Conservation (phyloP, 1,139 yeast species). For the Pichia sorboxylosa region DNA sequence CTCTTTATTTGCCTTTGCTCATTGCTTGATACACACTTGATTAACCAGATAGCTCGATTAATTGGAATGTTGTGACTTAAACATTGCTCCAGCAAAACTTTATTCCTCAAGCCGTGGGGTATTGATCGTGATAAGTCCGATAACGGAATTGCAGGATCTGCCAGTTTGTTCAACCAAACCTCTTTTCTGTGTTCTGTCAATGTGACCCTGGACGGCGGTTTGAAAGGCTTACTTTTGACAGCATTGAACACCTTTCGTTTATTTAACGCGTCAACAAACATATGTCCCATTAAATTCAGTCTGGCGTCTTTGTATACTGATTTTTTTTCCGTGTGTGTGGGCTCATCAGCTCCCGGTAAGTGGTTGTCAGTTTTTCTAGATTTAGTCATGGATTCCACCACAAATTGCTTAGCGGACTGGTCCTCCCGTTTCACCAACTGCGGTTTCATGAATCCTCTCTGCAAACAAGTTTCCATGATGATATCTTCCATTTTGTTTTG, state of each 20-base stretch:
- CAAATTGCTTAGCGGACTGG: constrained; percentile 39
- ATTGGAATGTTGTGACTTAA: constrained; percentile 57
- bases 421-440: constrained; percentile 49
- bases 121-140: constrained; percentile 59
- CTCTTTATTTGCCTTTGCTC: constrained; percentile 62
- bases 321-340: not conserved
- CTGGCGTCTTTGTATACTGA: constrained; percentile 1
- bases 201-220: constrained; percentile 80
- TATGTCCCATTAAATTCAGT: constrained; percentile 27
- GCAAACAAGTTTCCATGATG: constrained; percentile 37
- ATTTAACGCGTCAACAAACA: constrained; percentile 52
- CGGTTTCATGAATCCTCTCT: constrained; percentile 47
- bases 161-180: constrained; percentile 72
- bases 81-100: constrained; percentile 60
- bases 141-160: constrained; percentile 55
- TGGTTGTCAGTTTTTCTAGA: not conserved
- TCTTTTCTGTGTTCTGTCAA: constrained; percentile 78
- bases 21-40: constrained; percentile 74
- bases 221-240: constrained; percentile 44
- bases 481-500: constrained; percentile 48
- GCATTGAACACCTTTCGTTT: constrained; percentile 57
- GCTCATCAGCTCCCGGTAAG: not conserved
- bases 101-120: constrained; percentile 85
- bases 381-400: constrained; percentile 26
- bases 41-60: constrained; percentile 77